Percentiles rank a stretch among this genome's conserved stretches.
These are phyloP conservation scores for Byssoonygena ceratinophila DNA, from an alignment of 2,329 filamentous ascomycete species.

Conservation along the genomic window DNA sequence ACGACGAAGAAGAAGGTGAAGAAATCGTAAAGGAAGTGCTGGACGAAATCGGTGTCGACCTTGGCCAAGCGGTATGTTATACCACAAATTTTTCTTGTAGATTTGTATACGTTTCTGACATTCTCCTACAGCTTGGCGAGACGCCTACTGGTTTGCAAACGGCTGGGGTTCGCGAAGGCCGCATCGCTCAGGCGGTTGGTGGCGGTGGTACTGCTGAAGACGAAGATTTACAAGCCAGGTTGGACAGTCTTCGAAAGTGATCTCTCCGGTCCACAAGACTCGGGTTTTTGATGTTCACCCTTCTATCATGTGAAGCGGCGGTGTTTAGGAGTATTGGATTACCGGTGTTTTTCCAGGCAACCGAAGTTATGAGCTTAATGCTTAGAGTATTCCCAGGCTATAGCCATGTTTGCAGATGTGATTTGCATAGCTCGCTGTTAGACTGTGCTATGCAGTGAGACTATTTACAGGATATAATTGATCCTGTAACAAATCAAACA, in stretches of 20 bases:
- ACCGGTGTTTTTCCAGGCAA: background rate
- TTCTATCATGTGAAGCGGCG: conserved; percentile 5
- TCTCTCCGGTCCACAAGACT: background rate
- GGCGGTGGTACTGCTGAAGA: conserved; percentile 58
- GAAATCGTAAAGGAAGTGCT: conserved; percentile 94
- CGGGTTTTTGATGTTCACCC: background rate
- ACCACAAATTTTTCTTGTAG: background rate
- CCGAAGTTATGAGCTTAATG: background rate
- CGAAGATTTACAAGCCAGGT: conserved; percentile 83
- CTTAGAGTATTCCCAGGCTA: background rate
- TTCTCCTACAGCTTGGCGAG: conserved; percentile 62
- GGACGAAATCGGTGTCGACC: conserved; percentile 91
- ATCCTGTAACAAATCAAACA: no score
- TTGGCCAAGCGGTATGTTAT: conserved; percentile 69
- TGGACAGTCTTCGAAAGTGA: conserved; percentile 68
- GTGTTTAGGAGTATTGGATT: conserved; percentile 14
- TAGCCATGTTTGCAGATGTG: background rate
- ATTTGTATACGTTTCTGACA: conserved; percentile 18
- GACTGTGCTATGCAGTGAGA: background rate
- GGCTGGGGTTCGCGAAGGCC: conserved; percentile 58
- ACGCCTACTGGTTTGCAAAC: conserved; percentile 76
- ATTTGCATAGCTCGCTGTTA: background rate
- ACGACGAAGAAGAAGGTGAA: conserved; percentile 88
- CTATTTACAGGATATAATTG: background rate
- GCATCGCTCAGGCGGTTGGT: conserved; percentile 78